Conservation (phyloP, 2,329 filamentous ascomycete species). For the Plenodomus biglobosus region DNA sequence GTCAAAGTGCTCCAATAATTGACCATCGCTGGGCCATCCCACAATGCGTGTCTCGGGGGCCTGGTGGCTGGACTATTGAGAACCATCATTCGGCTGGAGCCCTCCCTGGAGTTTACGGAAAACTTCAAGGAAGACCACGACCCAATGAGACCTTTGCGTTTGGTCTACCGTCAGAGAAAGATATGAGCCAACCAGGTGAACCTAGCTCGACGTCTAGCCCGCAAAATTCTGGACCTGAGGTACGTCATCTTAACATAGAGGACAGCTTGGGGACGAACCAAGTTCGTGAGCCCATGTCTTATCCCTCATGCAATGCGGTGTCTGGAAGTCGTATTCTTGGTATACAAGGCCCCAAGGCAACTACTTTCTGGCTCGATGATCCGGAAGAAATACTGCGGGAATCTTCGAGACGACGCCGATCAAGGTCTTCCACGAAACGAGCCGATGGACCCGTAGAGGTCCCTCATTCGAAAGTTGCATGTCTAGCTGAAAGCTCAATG, state of each 20-base stretch:
- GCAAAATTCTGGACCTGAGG: not conserved
- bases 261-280: too few relatives aligned
- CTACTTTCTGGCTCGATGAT: conserved; percentile 19
- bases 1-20: conserved; percentile 17
- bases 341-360: conserved; percentile 23
- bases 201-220: not conserved
- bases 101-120: too few relatives aligned
- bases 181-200: not conserved
- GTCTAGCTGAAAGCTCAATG: not conserved
- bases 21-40: conserved; percentile 21
- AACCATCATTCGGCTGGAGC: not conserved
- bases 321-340: conserved; percentile 7
- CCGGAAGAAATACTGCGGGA: conserved; percentile 24
- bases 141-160: not conserved
- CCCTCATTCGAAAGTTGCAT: not conserved
- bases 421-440: conserved; percentile 10
- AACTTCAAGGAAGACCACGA: not conserved
- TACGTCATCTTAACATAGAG: too few relatives aligned
- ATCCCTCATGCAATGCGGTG: conserved; percentile 3
- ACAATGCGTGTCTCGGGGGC: conserved; percentile 6
- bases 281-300: too few relatives aligned
- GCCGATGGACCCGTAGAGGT: not conserved
- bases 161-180: not conserved
- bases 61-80: not conserved
- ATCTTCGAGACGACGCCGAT: conserved; percentile 11